Conservation (phyloP, 2,329 filamentous ascomycete species). For the Huntiella decipiens region DNA sequence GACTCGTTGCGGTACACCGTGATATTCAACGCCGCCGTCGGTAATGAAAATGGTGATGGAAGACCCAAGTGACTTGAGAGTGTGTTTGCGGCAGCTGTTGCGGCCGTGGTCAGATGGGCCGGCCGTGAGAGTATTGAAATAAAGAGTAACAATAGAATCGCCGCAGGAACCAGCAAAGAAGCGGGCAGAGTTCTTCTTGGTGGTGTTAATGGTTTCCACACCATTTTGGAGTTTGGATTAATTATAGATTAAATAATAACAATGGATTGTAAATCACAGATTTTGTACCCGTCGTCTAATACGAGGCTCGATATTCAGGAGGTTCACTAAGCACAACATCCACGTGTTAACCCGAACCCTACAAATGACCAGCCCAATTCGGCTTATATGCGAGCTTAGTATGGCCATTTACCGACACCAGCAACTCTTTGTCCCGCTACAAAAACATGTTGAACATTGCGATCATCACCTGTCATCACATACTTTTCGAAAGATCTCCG, state of each 20-base stretch:
- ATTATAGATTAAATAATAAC: neutral
- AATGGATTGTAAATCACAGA: neutral
- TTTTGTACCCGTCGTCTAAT: neutral
- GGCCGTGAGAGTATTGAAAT: conserved; percentile 7
- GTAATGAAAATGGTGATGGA: neutral
- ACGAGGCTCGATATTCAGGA: neutral
- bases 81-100: neutral
- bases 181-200: conserved; percentile 4
- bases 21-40: conserved; percentile 17
- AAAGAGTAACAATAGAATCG: conserved; percentile 6
- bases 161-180: conserved; percentile 4
- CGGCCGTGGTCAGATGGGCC: conserved; percentile 15
- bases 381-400: neutral
- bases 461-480: conserved; percentile 45
- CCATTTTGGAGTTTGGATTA: neutral
- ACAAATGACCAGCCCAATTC: too few species aligned
- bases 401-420: neutral
- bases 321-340: neutral
- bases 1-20: conserved; percentile 17
- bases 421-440: conserved; percentile 24
- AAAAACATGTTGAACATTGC: conserved; percentile 38
- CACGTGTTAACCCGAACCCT: neutral
- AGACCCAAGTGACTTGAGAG: neutral
- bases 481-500: conserved; percentile 40
- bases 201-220: conserved; percentile 8